These are phyloP conservation scores for Dioscorea zingiberensis DNA, from an alignment of 106 monocot genomes.

Conservation along the genomic window DNA sequence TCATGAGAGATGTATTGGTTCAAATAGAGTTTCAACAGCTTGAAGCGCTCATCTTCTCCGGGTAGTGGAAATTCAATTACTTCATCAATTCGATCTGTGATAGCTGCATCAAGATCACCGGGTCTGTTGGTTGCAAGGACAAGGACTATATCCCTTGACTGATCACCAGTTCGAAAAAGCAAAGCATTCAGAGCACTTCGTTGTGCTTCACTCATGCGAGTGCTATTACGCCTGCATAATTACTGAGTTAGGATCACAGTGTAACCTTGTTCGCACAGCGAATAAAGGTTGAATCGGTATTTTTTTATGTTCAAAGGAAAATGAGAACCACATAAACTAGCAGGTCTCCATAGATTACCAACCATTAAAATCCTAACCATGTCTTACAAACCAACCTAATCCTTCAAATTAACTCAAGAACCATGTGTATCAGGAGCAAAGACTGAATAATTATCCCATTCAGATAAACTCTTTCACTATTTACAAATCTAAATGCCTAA, in stretches of 20 bases:
- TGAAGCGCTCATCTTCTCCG: constrained; percentile 69
- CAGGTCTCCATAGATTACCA: too few relatives aligned
- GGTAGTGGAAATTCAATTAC: constrained; percentile 90
- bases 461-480: too few relatives aligned
- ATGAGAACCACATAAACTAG: too few relatives aligned
- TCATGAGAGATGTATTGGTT: constrained; percentile 49
- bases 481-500: too few relatives aligned
- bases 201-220: constrained; percentile 90
- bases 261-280: too few relatives aligned
- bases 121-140: constrained; percentile 95
- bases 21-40: constrained; percentile 78
- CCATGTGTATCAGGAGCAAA: too few relatives aligned
- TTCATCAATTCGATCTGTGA: constrained; percentile 92
- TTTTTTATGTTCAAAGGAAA: too few relatives aligned
- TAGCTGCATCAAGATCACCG: constrained; percentile 79
- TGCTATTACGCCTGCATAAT: constrained; percentile 69
- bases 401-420: too few relatives aligned
- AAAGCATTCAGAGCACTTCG: constrained; percentile 93
- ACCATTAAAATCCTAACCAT: too few relatives aligned
- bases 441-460: too few relatives aligned
- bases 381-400: too few relatives aligned
- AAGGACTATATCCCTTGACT: constrained; percentile 87
- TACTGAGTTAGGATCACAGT: not conserved
- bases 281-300: too few relatives aligned
- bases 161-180: constrained; percentile 92